Evolutionary conservation across 139 green algal species (phyloP), one percentile per base, ranked within the genome.

Genomic region (Chlamydomonas applanata): DNA sequence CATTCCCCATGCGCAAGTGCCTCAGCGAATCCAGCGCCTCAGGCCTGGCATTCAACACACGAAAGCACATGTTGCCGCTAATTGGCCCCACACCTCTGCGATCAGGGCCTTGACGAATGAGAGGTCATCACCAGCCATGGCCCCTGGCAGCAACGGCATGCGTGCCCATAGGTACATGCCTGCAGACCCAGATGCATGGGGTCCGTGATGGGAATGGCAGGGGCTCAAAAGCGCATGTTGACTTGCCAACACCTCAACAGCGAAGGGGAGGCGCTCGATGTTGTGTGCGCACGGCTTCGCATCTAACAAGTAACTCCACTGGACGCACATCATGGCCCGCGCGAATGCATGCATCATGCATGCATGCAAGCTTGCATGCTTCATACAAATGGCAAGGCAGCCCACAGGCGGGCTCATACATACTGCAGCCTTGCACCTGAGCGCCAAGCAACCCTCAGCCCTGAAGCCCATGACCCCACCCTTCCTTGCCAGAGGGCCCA

Each of bases 131-230:
- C 54, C 54, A 27, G 54, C 54, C 54, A 49, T 49, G 40, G 40
- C 7, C 40, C 40, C 40, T 11, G 40, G 40, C 40, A 49, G 40
- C 40, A 3, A 17, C 0, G 84, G 84, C 49, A 89, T 73, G 25
- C 30, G 57, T 0, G 73, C 67, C 78, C 78, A 89, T 19, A 89
- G 34, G 65, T 89, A 89, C 84, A 88, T 88, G 45, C 76, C 80
- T 86, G 76, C 71, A 69, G 25, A n/a, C n/a, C n/a, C n/a, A n/a
- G n/a, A n/a, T 14, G 14, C 35, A 27, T n/a, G 19, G 64, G 13
- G 5, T 30, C 11, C 19, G 16, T 27, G 5, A 71, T 29, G 20
- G 34, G 9, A 24, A 25, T 19, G 11, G 22, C 64, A 32, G 7
- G 20, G 35, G 3, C 29, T 25, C 64, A 71, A 13, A 34, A 33